Evolutionary conservation across 352 stramenopile genomes (phyloP), one percentile per base, ranked within the genome.

Genomic region (Poterioochromonas sp.): DNA sequence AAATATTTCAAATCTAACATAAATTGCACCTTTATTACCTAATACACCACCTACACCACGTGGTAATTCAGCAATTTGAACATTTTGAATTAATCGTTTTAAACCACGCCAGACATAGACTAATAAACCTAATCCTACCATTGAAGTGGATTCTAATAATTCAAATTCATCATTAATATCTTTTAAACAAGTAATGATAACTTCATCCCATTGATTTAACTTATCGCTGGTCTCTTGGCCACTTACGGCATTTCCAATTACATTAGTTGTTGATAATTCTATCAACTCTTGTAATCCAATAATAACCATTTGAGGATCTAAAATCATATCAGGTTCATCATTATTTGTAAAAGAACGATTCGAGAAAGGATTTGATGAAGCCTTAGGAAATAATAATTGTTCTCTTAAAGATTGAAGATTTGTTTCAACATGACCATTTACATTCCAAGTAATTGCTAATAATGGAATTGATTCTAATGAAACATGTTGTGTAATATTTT

Each of bases 1-100:
- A 83, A 99, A 98, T 81, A 99, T 95, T 62, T 93, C 88, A 12
- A 99, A 71, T 11, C 96, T 88, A 5, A 99, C 88, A 8, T 90
- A 90, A 0, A 94, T 93, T 69, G 94, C 96, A 68, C 97, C 97
- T 83, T 99, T 99, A 83, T 99, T 99, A 53, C 97, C 97, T 12
- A 76, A 26, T 26, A 76, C 37, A 20, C 68, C 68, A 34, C 40
- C 41, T 40, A 62, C 40, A 26, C 68, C 68, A 43, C 40, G 2
- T 0, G 68, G 1, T n/a, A 40, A 43, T 1, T 15, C 1, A 5
- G 1, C n/a, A n/a, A 5, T 26, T 41, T 76, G 41, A n/a, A 62
- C 22, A 62, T 76, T 37, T 5, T 0, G n/a, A 12, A 76, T 8
- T 32, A 41, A 0, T 11, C 8, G 12, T n/a, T 20, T 26, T 32